These are phyloP conservation scores for Kodamaea derodonti DNA, from an alignment of 1,139 yeast genomes.

Conservation along the genomic window DNA sequence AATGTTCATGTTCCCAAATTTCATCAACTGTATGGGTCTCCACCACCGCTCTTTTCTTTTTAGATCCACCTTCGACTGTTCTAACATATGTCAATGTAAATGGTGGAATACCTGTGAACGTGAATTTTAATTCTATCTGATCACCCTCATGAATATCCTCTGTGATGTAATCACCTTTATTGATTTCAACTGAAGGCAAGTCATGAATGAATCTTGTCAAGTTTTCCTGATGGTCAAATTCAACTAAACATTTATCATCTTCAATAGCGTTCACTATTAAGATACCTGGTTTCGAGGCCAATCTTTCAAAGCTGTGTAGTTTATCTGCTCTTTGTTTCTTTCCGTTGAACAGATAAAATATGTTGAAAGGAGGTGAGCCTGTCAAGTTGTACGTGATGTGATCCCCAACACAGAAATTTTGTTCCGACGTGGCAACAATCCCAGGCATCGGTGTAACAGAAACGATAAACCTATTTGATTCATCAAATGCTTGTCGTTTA, in stretches of 20 bases:
- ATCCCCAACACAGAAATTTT: slow-evolving; percentile 86
- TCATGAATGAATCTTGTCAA: slow-evolving; percentile 62
- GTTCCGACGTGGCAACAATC: slow-evolving; percentile 40
- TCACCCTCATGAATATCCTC: slow-evolving; percentile 91
- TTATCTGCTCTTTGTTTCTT: slow-evolving; percentile 57
- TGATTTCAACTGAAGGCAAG: slow-evolving; percentile 86
- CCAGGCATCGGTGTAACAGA: slow-evolving; percentile 76
- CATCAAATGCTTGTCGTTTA: slow-evolving; percentile 35
- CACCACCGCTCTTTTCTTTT: slow-evolving; percentile 47
- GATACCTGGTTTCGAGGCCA: slow-evolving; percentile 79
- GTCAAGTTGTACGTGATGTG: slow-evolving; percentile 70
- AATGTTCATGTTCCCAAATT: slow-evolving; percentile 64
- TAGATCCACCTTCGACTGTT: slow-evolving; percentile 33
- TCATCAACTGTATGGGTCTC: slow-evolving; percentile 76
- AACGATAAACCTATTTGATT: slow-evolving; percentile 37
- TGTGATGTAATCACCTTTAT: slow-evolving; percentile 70
- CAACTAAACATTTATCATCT: slow-evolving; percentile 74
- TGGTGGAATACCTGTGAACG: slow-evolving; percentile 71
- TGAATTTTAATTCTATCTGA: slow-evolving; percentile 65
- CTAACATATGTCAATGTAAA: slow-evolving; percentile 58
- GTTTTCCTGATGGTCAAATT: slow-evolving; percentile 42
- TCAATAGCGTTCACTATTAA: slow-evolving; percentile 64
- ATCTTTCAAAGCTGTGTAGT: slow-evolving; percentile 50
- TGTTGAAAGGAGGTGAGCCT: slow-evolving; percentile 77
- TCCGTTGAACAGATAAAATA: slow-evolving; percentile 71